A percentile compares a stretch with the other conserved stretches of the same genome.
Conservation (phyloP, 1,284 basidiomycete genomes). For the Cerrena zonata region DNA sequence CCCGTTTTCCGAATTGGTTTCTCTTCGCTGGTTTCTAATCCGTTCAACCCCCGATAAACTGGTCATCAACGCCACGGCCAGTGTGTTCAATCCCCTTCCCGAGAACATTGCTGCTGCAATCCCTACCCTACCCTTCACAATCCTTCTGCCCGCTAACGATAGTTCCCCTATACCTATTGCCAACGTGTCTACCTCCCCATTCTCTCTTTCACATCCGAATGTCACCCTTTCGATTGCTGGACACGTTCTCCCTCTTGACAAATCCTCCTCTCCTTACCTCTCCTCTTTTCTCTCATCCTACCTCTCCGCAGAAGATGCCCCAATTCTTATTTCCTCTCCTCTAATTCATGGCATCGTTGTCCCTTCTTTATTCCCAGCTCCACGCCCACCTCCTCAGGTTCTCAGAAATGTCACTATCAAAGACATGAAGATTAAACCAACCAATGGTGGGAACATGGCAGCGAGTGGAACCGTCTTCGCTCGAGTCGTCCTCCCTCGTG, state of each 20-base stretch:
- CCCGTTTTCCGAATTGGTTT: conserved; percentile 56
- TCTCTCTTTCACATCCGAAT: conserved; percentile 53
- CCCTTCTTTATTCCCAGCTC: conserved; percentile 56
- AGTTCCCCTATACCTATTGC: conserved; percentile 40
- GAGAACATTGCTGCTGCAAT: conserved; percentile 40
- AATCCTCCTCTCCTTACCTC: conserved; percentile 41
- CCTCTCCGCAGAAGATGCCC: conserved; percentile 49
- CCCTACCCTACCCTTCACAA: conserved; percentile 55
- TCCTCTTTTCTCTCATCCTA: conserved; percentile 59
- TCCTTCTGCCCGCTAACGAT: conserved; percentile 41
- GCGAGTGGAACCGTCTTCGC: conserved; percentile 65
- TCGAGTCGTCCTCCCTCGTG: conserved; percentile 57
- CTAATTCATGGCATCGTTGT: conserved; percentile 38
- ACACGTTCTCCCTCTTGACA: conserved; percentile 49
- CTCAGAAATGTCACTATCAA: conserved; percentile 65
- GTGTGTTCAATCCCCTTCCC: conserved; percentile 52
- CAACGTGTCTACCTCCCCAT: conserved; percentile 47
- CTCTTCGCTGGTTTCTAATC: conserved; percentile 52
- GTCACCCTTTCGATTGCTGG: conserved; percentile 55
- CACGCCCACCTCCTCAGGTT: conserved; percentile 53
- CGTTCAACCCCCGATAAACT: conserved; percentile 41
- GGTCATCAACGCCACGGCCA: conserved; percentile 48
- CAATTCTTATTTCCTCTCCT: conserved; percentile 52
- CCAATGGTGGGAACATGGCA: conserved; percentile 35
- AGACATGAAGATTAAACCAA: conserved; percentile 56